Base-by-base conservation (phyloP, 305 asterid species). In the Nicotiana rustica region DNA sequence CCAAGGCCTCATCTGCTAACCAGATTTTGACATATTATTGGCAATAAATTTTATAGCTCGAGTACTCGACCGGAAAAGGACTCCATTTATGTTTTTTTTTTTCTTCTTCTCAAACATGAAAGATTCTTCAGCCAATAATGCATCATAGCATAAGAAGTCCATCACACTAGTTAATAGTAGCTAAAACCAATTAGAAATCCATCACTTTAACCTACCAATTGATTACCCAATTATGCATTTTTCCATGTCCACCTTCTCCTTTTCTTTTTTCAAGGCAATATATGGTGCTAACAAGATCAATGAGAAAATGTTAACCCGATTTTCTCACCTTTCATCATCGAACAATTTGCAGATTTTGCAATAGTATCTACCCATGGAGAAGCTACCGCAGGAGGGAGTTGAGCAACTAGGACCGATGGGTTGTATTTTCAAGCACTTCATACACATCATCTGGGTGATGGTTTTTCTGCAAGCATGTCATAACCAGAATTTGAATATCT, bases 321-420 rank as follows among this genome's bases (percentile, higher is more conserved):
- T 79, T 85, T 83, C 91, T 88, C 87, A 95, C 98, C 95, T 87
- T 57, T 89, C 95, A 89, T 95, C 94, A 71, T 95, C 98, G 79
- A 91, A 95, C 86, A 95, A 68, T 83, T 92, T 95, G 93, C 99
- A 95, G 71, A 93, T 92, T 80, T 66, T 61, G 94, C 99, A 95
- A 59, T 89, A 95, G 90, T 93, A 91, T 88, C 86, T 93, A 55
- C 91, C 97, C 98, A 95, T 95, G 82, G 92, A 89, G 86, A 92
- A 93, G 86, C 88, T 91, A 80, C 80, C 65, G 82, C 99, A 95
- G 65, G 93, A 85, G 78, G 65, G 83, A 41, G 81, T 90, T 18
- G 86, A 86, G 82, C 99, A 95, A 79, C 60, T 87, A 31, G 93
- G 88, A 56, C 91, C 92, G 33, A 92, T 84, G 35, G 90, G 92